Base-by-base conservation (phyloP, 1,284 basidiomycete species). In the Apiotrichum porosum region DNA sequence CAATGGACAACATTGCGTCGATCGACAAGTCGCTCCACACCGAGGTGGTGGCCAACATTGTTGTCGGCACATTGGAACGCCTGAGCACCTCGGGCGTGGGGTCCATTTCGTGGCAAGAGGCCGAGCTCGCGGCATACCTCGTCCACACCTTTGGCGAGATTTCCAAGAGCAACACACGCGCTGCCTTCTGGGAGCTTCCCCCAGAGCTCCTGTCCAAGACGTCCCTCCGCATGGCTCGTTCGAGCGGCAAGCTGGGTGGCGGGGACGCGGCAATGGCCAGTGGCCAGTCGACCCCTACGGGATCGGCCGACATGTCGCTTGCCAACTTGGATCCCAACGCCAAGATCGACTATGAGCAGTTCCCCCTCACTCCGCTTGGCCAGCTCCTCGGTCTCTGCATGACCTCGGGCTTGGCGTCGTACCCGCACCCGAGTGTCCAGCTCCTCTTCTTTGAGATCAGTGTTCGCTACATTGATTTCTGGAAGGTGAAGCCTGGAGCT, bases 131-230 rank as follows among this genome's bases (percentile, higher is more conserved):
- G 0, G 76, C 97, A 15, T 91, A 91, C 68, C 80, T 97, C 23
- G 83, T 97, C 1, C 97, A 84, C 68, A 87, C 93, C 30, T 98
- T 91, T 63, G 93, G 92, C 34, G 94, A 98, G 70, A 83, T 92
- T 58, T 63, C 63, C 22, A 88, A 84, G 54, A 66, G 65, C 69
- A 68, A 65, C 54, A 65, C 69, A 5, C 66, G 71, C 6, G 67
- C 67, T 13, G 73, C 71, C 1, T 75, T 74, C 54, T 72, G 66
- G 54, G 65, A 74, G 37, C 62, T 75, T 21, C 73, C 74, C 10
- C 51, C 61, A 5, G 72, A 75, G 37, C 47, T 74, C 3, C 54
- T 60, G n/a, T 64, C 63, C n/a, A 62, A 62, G 44, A 44, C 61
- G 10, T 62, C 59, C 0, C 58, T 58, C 23, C 58, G 60, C 23